Base-by-base conservation (phyloP, 768 basidiomycete genomes). In the Amanita jacksonii region DNA sequence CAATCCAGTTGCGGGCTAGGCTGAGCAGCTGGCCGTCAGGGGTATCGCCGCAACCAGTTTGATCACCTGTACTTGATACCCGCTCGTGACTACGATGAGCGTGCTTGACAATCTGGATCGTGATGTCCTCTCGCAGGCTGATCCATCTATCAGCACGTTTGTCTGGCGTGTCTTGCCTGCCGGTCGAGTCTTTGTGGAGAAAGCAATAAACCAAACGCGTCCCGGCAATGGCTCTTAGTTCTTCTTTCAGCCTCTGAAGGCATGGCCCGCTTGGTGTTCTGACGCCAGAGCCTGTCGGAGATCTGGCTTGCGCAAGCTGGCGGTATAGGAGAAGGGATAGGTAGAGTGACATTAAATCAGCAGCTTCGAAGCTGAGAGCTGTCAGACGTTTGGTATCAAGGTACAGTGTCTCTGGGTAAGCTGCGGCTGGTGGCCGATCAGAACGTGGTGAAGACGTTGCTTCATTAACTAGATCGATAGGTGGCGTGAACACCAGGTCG, bases 241-340 rank as follows among this genome's bases (percentile, higher is more conserved):
- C 87, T 52, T 71, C 70, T 62, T 88, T 85, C 37, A 91, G 62
- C 50, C 66, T 66, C 49, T 72, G 57, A 48, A 88, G 60, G 31
- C 79, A 76, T 28, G 50, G 39, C 16, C 19, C 27, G 20, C 36
- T 28, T 35, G 44, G 28, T 24, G 25, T 8, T 15, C 16, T 16
- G 12, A 63, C 16, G 19, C 27, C 47, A 23, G 62, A 52, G 43
- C 64, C 61, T 41, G 59, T 56, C 24, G 64, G 55, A 30, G 68
- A 74, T 52, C 72, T 45, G 10, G 38, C 19, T 12, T 47, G 71
- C 31, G 77, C 62, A 51, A 90, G 74, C 56, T 89, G 83, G 32
- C 86, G 78, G 58, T 79, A 89, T 16, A 90, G 76, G 54, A 91
- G 67, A 27, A 88, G 67, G 52, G 89, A 77, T 77, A 91, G 81